Percentiles rank a stretch among this genome's conserved stretches.
Evolutionary conservation across 306 rosid genomes (phyloP).

Genomic region (Vigna mungo): DNA sequence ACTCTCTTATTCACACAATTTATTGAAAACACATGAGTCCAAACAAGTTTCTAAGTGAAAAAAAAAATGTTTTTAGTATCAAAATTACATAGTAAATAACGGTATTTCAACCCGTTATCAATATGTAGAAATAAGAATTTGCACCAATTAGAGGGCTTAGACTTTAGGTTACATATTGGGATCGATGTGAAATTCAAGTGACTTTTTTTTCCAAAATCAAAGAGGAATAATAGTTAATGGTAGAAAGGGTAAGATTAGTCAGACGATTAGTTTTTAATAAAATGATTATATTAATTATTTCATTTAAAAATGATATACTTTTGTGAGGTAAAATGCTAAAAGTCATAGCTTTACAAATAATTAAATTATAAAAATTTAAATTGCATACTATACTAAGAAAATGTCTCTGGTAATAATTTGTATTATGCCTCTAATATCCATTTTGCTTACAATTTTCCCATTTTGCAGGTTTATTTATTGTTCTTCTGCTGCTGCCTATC

Average conservation of each 20-base stretch:
- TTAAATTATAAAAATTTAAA: not conserved
- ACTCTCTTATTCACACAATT: no score
- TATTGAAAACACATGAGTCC: no score
- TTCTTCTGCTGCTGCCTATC: slow-evolving; percentile 98
- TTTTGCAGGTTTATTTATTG: slow-evolving; percentile 92
- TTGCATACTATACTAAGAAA: not conserved
- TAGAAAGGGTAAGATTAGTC: slow-evolving; percentile 17
- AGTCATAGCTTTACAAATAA: not conserved
- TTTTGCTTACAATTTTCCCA: slow-evolving; percentile 12
- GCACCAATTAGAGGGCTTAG: not conserved
- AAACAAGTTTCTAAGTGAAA: no score
- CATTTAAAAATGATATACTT: not conserved
- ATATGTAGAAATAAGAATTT: not conserved
- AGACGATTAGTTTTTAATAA: slow-evolving; percentile 1
- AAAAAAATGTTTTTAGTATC: no score
- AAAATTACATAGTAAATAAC: no score
- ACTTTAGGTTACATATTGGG: not conserved
- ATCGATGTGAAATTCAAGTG: not conserved
- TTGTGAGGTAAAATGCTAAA: not conserved
- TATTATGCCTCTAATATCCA: not conserved
- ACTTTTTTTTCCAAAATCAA: not conserved
- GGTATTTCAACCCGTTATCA: no score
- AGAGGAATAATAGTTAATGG: not conserved
- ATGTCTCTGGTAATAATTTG: slow-evolving; percentile 7
- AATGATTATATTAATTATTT: not conserved